A percentile compares a stretch with the other conserved stretches of the same genome.
Evolutionary conservation across 495 filamentous ascomycete species (phyloP).

Genomic region (Penicillium silybi): DNA sequence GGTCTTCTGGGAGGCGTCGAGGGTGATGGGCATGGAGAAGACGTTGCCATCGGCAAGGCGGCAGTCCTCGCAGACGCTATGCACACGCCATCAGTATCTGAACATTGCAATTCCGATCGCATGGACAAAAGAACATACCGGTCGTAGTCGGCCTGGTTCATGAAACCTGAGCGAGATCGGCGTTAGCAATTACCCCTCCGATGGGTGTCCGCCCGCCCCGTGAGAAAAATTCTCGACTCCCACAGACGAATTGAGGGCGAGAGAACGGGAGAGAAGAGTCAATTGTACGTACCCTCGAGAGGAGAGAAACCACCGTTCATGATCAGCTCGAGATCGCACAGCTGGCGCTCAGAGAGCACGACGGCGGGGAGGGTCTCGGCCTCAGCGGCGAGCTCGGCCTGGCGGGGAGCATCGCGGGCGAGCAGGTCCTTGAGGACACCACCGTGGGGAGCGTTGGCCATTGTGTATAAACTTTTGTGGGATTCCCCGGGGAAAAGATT

Average conservation of each 20-base stretch:
- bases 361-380: conserved; percentile 85
- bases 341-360: conserved; percentile 82
- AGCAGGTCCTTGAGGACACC: conserved; percentile 96
- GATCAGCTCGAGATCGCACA: conserved; percentile 95
- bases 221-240: not conserved
- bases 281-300: conserved; percentile 72
- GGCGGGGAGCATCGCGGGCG: conserved; percentile 78
- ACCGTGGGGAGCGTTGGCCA: conserved; percentile 88
- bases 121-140: conserved; percentile 52
- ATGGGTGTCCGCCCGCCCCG: conserved; percentile 11
- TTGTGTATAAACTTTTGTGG: conserved; percentile 24
- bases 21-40: conserved; percentile 95
- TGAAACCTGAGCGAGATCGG: conserved; percentile 65
- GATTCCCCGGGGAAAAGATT: not conserved
- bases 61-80: conserved; percentile 79
- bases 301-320: conserved; percentile 96
- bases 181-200: conserved; percentile 29
- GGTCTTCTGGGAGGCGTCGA: conserved; percentile 71
- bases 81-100: conserved; percentile 10
- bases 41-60: conserved; percentile 86
- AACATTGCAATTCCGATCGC: conserved; percentile 5
- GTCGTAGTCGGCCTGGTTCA: conserved; percentile 95
- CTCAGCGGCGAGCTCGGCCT: conserved; percentile 71
- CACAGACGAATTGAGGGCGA: not conserved
- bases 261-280: not conserved